A percentile compares a stretch with the other conserved stretches of the same genome.
Evolutionary conservation across 106 monocot genomes (phyloP).

Genomic region (Phalaenopsis equestris): DNA sequence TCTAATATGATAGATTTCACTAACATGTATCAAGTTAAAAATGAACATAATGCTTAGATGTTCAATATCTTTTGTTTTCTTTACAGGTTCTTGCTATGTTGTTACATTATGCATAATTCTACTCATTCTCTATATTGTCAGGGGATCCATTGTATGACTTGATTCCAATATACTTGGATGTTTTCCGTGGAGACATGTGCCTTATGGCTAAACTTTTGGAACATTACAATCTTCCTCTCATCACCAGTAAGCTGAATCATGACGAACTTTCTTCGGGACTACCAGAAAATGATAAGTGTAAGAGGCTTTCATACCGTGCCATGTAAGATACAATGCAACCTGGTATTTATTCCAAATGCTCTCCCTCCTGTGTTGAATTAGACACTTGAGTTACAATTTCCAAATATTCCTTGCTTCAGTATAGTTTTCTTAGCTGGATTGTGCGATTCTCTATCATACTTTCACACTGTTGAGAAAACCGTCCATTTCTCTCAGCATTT

Average conservation of each 20-base stretch:
- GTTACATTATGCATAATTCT: not conserved
- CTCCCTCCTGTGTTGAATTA: no score
- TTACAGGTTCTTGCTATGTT: no score
- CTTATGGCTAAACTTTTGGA: conserved; percentile 63
- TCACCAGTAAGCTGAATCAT: conserved; percentile 8
- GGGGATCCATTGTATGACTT: conserved; percentile 87
- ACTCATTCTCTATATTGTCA: conserved; percentile 20
- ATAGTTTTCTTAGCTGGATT: no score
- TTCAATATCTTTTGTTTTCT: no score
- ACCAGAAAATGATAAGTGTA: conserved; percentile 26
- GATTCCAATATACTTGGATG: conserved; percentile 84
- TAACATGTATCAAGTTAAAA: no score
- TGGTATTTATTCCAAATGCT: not conserved
- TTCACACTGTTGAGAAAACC: no score
- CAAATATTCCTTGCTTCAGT: no score
- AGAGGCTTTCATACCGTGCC: conserved; percentile 76
- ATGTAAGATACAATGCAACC: conserved; percentile 44
- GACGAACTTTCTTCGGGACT: not conserved
- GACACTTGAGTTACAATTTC: no score
- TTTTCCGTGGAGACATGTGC: conserved; percentile 66
- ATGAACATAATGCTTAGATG: no score
- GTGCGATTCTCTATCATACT: no score
- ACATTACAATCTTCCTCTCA: conserved; percentile 69
- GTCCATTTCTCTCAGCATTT: no score
- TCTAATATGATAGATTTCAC: no score